Evolutionary conservation across 2,329 filamentous ascomycete species (phyloP).

Genomic region (Fusarium succisae): DNA sequence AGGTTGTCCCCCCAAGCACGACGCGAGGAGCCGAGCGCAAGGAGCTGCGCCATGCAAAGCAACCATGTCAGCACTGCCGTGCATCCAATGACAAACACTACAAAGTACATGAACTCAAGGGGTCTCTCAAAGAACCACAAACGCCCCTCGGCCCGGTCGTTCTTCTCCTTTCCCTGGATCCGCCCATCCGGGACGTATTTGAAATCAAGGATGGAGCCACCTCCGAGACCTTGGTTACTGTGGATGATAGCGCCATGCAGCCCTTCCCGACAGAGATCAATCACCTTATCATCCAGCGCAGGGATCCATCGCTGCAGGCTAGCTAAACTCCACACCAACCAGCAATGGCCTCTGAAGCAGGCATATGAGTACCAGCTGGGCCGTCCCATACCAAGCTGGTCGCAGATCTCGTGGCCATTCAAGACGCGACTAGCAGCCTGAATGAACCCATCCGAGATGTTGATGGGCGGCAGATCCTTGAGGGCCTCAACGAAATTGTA

Average conservation of each 20-base stretch:
- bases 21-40: neutral
- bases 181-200: constrained; percentile 45
- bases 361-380: constrained; percentile 44
- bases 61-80: neutral
- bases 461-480: constrained; percentile 49
- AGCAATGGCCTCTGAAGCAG: constrained; percentile 46
- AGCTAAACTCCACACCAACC: constrained; percentile 44
- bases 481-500: constrained; percentile 52
- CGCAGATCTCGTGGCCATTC: constrained; percentile 51
- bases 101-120: constrained; percentile 40
- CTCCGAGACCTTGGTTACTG: constrained; percentile 39
- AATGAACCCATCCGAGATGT: constrained; percentile 43
- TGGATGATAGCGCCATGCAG: constrained; percentile 45
- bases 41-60: neutral
- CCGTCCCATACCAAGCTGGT: constrained; percentile 46
- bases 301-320: constrained; percentile 40
- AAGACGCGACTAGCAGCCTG: constrained; percentile 46
- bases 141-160: constrained; percentile 2
- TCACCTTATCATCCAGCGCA: constrained; percentile 37
- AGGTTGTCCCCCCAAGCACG: neutral
- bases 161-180: constrained; percentile 37
- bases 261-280: constrained; percentile 35
- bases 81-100: constrained; percentile 34
- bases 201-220: constrained; percentile 46
- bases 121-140: constrained; percentile 35